These are phyloP conservation scores for Pyrenophora tritici-repentis DNA, from an alignment of 2,329 filamentous ascomycete species.

Conservation along the genomic window DNA sequence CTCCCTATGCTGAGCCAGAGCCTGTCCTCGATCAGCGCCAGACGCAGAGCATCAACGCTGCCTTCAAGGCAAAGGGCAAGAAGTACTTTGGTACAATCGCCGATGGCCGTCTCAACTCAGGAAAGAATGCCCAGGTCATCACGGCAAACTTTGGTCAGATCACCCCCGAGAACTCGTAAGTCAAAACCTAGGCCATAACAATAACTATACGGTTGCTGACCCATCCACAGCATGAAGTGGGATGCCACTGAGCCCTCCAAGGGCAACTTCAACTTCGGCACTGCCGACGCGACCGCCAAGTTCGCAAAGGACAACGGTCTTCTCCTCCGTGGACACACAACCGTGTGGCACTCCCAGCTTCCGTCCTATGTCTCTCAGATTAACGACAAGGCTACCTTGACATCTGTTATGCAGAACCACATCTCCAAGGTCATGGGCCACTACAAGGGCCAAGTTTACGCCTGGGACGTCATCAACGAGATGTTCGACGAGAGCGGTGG, in stretches of 20 bases:
- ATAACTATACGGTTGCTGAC: not conserved
- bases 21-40: constrained; percentile 36
- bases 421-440: constrained; percentile 62
- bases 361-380: constrained; percentile 64
- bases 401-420: constrained; percentile 64
- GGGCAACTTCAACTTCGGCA: constrained; percentile 55
- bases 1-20: constrained; percentile 39
- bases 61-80: constrained; percentile 67
- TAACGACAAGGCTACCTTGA: constrained; percentile 59
- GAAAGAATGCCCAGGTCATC: constrained; percentile 62
- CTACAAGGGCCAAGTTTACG: constrained; percentile 68
- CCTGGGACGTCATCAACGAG: constrained; percentile 69
- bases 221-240: constrained; percentile 67
- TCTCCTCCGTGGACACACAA: constrained; percentile 67
- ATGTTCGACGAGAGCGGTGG: constrained; percentile 66
- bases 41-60: constrained; percentile 58
- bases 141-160: constrained; percentile 67
- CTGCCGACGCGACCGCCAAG: constrained; percentile 62
- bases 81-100: constrained; percentile 67
- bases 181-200: not conserved
- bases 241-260: constrained; percentile 58
- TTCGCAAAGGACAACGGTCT: constrained; percentile 64
- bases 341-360: constrained; percentile 64
- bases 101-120: constrained; percentile 59
- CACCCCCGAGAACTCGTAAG: constrained; percentile 65